phyloP scores from a whole-genome alignment of 116 monocot genomes.

The Iris pallida region DNA sequence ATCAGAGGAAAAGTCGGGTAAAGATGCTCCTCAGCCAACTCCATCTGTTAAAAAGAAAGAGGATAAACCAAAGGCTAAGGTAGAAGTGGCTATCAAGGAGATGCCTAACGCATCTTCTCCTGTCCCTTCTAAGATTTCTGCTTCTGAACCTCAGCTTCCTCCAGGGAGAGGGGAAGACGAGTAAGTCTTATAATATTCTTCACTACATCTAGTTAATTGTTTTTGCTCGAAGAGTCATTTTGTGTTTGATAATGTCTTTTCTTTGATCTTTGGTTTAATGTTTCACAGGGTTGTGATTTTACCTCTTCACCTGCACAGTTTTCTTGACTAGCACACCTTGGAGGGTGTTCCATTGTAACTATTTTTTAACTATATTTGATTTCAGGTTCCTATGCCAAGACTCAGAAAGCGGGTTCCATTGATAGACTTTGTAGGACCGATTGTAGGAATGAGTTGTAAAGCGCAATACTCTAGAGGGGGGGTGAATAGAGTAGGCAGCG shows the following conservation, averaged over 20 bases:
- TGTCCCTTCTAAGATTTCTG: slow-evolving; percentile 43
- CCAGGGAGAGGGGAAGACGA: slow-evolving; percentile 85
- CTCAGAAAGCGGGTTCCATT: no score
- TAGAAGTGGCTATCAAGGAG: slow-evolving; percentile 33
- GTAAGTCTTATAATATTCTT: slow-evolving; percentile 31
- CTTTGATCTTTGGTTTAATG: not conserved
- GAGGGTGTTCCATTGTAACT: not conserved
- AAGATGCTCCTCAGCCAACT: slow-evolving; percentile 18
- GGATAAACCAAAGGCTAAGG: slow-evolving; percentile 30
- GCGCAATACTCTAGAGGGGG: no score
- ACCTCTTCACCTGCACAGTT: slow-evolving; percentile 77
- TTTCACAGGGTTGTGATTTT: no score
- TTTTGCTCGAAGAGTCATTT: not conserved
- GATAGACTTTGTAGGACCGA: no score
- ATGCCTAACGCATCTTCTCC: slow-evolving; percentile 46
- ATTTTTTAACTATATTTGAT: not conserved
- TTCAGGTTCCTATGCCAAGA: slow-evolving; percentile 82
- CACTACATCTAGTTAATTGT: not conserved
- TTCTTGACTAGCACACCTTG: slow-evolving; percentile 19
- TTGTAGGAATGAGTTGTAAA: no score
- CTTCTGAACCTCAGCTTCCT: slow-evolving; percentile 87
- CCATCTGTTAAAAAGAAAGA: slow-evolving; percentile 25
- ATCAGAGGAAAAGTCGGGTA: slow-evolving; percentile 39
- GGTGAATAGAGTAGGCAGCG: no score
- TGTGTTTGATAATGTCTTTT: not conserved